These are phyloP conservation scores for Coleophoma crateriformis DNA, from an alignment of 2,329 filamentous ascomycete genomes.

Conservation along the genomic window DNA sequence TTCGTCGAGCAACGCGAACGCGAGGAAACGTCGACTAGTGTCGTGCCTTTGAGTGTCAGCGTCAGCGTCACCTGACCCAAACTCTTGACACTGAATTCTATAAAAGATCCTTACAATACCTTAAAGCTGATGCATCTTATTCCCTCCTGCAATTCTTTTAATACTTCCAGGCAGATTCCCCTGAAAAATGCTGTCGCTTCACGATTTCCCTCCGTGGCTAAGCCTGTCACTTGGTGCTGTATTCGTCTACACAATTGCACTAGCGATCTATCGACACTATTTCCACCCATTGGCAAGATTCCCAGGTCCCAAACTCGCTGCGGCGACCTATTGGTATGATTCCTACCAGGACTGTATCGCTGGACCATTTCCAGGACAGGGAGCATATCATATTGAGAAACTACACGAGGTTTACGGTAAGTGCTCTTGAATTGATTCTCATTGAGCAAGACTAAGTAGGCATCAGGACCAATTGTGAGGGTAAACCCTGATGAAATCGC, in stretches of 20 bases:
- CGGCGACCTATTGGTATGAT: slow-evolving; percentile 7
- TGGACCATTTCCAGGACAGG: background rate
- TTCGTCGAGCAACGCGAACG: too few species aligned
- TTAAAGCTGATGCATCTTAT: too few species aligned
- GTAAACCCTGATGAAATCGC: background rate
- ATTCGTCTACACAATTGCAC: background rate
- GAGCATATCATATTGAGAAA: background rate
- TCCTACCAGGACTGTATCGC: background rate
- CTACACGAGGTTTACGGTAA: background rate
- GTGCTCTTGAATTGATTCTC: background rate
- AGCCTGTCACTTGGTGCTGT: too few species aligned
- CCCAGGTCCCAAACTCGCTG: slow-evolving; percentile 22
- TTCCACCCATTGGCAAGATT: slow-evolving; percentile 23
- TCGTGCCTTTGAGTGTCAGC: too few species aligned
- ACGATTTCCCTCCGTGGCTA: too few species aligned
- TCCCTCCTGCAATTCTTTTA: too few species aligned
- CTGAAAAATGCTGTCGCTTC: too few species aligned
- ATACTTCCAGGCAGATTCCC: too few species aligned
- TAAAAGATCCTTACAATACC: too few species aligned
- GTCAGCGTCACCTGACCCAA: too few species aligned
- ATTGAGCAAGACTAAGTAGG: background rate
- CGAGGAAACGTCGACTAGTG: too few species aligned
- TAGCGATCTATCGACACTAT: slow-evolving; percentile 16
- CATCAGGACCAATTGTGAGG: background rate
- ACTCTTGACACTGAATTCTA: too few species aligned